phyloP scores from a whole-genome alignment of 108 stramenopile species.

The Aurantiochytrium sp. region DNA sequence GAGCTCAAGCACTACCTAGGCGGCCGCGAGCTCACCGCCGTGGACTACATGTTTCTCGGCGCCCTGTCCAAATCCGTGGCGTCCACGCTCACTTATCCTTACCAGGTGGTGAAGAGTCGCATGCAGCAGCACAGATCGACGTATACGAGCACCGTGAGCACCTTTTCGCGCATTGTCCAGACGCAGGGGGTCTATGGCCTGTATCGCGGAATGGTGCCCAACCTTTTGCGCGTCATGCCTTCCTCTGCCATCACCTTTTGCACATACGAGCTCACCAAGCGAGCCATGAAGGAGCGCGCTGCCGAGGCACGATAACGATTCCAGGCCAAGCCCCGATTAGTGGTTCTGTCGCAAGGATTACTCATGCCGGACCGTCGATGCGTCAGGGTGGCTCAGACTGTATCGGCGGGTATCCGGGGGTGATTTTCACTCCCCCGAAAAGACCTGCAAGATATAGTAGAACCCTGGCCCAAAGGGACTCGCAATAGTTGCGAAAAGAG shows the following conservation, averaged over 20 bases:
- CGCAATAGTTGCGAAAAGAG: too few relatives aligned
- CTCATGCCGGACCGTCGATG: too few relatives aligned
- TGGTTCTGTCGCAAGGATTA: too few relatives aligned
- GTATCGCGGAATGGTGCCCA: conserved; percentile 80
- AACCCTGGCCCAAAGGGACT: too few relatives aligned
- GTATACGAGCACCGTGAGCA: conserved; percentile 43
- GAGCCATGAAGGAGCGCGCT: background rate
- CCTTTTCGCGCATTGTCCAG: conserved; percentile 55
- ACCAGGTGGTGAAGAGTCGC: conserved; percentile 90
- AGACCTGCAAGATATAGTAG: too few relatives aligned
- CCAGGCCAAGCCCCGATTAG: too few relatives aligned
- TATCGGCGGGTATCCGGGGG: too few relatives aligned
- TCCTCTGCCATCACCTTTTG: conserved; percentile 92
- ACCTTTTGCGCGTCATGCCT: conserved; percentile 90
- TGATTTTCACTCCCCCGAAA: too few relatives aligned
- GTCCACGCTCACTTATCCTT: conserved; percentile 76
- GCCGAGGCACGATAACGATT: too few relatives aligned
- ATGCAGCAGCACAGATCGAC: conserved; percentile 71
- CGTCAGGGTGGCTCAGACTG: too few relatives aligned
- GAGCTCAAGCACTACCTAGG: conserved; percentile 73
- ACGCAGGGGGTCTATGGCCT: conserved; percentile 75
- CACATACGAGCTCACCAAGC: conserved; percentile 72
- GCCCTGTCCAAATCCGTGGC: conserved; percentile 75
- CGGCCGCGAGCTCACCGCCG: conserved; percentile 31
- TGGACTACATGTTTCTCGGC: conserved; percentile 65